These are phyloP conservation scores for Leucocoprinus birnbaumii DNA, from an alignment of 768 basidiomycete species.

Conservation along the genomic window DNA sequence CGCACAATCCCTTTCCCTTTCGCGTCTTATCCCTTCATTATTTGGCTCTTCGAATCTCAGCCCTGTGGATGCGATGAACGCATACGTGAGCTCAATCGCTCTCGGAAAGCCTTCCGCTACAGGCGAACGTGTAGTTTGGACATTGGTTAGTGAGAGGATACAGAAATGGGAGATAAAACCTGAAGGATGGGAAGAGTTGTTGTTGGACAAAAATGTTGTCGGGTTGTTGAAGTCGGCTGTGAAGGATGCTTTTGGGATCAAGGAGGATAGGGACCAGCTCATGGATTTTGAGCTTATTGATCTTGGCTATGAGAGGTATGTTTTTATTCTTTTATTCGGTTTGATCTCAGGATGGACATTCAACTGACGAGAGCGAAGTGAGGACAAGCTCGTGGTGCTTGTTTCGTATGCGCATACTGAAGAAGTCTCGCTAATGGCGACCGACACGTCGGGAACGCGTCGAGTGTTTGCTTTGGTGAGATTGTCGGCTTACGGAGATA, in stretches of 20 bases:
- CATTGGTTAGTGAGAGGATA: conserved; percentile 60
- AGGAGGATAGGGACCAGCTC: conserved; percentile 38
- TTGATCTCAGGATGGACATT: neutral
- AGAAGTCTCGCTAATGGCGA: conserved; percentile 9
- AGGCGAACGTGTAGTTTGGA: conserved; percentile 61
- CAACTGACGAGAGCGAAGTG: conserved; percentile 25
- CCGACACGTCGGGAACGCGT: conserved; percentile 44
- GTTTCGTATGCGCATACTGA: conserved; percentile 66
- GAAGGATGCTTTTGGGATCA: conserved; percentile 35
- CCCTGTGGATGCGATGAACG: conserved; percentile 30
- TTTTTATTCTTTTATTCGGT: conserved; percentile 5
- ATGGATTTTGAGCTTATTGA: conserved; percentile 77
- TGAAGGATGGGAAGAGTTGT: conserved; percentile 70
- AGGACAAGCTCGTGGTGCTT: conserved; percentile 55
- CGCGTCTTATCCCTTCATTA: conserved; percentile 39
- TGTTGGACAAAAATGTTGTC: conserved; percentile 54
- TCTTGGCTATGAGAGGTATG: conserved; percentile 57
- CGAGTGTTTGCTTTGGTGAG: conserved; percentile 64
- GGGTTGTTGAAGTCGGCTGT: conserved; percentile 46
- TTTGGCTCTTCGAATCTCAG: conserved; percentile 39
- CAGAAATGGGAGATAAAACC: conserved; percentile 69
- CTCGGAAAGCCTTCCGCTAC: conserved; percentile 40
- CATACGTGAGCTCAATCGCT: conserved; percentile 64
- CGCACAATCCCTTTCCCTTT: conserved; percentile 38
- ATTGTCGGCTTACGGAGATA: conserved; percentile 38